Percentiles rank a stretch among this genome's conserved stretches.
phyloP scores from a whole-genome alignment of 495 filamentous ascomycete species.

The Umbilicaria muhlenbergii region DNA sequence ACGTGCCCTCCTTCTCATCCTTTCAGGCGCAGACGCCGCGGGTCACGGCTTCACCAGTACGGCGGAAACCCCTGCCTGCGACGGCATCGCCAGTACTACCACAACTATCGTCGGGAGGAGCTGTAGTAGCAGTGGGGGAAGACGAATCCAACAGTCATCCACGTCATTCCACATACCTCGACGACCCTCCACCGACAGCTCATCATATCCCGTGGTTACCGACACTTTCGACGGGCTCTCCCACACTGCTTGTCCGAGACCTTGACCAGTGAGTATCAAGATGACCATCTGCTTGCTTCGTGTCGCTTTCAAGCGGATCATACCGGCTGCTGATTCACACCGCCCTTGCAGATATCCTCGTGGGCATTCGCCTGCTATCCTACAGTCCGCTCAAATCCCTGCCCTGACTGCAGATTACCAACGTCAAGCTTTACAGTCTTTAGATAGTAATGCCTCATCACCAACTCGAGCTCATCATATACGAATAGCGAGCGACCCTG shows the following conservation, averaged over 20 bases:
- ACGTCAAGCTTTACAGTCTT: neutral
- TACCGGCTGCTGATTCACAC: slow-evolving; percentile 1
- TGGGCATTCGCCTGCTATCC: slow-evolving; percentile 14
- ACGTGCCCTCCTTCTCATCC: slow-evolving; percentile 5
- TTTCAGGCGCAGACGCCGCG: slow-evolving; percentile 2
- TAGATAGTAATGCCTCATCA: slow-evolving; percentile 8
- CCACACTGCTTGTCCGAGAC: slow-evolving; percentile 11
- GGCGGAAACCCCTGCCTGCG: slow-evolving; percentile 20
- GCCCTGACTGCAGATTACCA: neutral
- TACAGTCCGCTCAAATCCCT: slow-evolving; percentile 1
- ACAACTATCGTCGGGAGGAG: slow-evolving; percentile 7
- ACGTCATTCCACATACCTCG: slow-evolving; percentile 1
- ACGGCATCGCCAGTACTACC: slow-evolving; percentile 5
- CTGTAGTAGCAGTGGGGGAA: slow-evolving; percentile 10
- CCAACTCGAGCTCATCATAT: slow-evolving; percentile 5
- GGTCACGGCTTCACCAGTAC: slow-evolving; percentile 13
- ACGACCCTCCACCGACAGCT: slow-evolving; percentile 5
- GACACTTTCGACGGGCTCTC: slow-evolving; percentile 3
- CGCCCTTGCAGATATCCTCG: slow-evolving; percentile 14
- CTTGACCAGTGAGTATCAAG: slow-evolving; percentile 13
- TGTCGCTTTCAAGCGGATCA: slow-evolving; percentile 2
- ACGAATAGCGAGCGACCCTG: slow-evolving; percentile 15
- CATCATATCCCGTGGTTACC: slow-evolving; percentile 8
- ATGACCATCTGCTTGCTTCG: slow-evolving; percentile 4
- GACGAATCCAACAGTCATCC: slow-evolving; percentile 1